These are phyloP conservation scores for Lipomyces mesembrius DNA, from an alignment of 805 yeast genomes.

Conservation along the genomic window DNA sequence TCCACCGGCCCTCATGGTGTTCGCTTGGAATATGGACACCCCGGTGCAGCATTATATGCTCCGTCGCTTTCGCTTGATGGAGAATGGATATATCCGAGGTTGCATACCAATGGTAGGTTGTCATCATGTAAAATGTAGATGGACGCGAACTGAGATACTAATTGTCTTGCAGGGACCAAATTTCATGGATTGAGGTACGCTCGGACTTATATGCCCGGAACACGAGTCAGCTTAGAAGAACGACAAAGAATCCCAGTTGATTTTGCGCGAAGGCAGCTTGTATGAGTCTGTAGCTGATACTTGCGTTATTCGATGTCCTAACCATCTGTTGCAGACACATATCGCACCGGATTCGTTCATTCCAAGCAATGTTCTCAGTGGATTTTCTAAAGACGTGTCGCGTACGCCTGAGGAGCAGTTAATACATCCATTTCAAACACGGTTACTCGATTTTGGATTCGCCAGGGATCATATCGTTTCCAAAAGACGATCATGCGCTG, in stretches of 20 bases:
- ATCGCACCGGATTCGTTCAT: conserved; percentile 24
- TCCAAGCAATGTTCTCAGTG: conserved; percentile 22
- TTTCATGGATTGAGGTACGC: conserved; percentile 14
- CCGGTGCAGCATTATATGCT: conserved; percentile 45
- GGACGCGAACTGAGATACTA: not conserved
- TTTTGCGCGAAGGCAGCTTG: conserved; percentile 27
- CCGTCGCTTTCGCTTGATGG: conserved; percentile 34
- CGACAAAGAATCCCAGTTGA: conserved; percentile 28
- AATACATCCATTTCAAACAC: conserved; percentile 15
- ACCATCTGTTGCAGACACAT: conserved; percentile 6
- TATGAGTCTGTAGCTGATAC: conserved; percentile 4
- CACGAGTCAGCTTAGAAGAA: conserved; percentile 7
- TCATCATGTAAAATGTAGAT: conserved; percentile 26
- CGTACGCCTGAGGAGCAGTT: not conserved
- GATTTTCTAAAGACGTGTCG: conserved; percentile 3
- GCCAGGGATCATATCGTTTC: conserved; percentile 10
- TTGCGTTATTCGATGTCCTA: not conserved
- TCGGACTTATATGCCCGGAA: conserved; percentile 12
- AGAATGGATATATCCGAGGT: conserved; percentile 43
- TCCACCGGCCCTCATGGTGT: conserved; percentile 48
- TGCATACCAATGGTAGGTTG: conserved; percentile 38
- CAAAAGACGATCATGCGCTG: conserved; percentile 14
- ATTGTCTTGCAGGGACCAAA: conserved; percentile 8
- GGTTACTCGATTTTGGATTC: conserved; percentile 22
- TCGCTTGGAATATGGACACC: conserved; percentile 53